phyloP scores from a whole-genome alignment of 1,139 yeast genomes.

The Torulaspora globosa region DNA sequence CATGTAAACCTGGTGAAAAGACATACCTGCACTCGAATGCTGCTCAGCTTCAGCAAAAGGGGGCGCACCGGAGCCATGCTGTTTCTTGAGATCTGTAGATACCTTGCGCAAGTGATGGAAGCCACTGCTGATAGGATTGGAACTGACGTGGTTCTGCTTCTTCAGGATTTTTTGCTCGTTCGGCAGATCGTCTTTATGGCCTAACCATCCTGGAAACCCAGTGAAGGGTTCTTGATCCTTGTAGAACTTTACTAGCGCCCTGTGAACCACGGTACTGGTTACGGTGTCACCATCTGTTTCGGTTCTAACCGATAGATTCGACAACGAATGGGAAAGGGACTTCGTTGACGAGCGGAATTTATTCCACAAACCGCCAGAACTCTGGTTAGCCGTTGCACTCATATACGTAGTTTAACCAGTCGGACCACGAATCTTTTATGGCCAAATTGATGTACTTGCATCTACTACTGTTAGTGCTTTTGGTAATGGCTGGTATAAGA shows the following conservation, averaged over 20 bases:
- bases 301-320: constrained; percentile 32
- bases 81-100: constrained; percentile 12
- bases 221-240: constrained; percentile 34
- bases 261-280: constrained; percentile 39
- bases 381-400: constrained; percentile 11
- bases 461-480: background rate
- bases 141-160: constrained; percentile 21
- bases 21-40: constrained; percentile 21
- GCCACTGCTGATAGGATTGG: constrained; percentile 12
- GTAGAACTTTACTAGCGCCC: constrained; percentile 39
- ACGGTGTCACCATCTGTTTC: constrained; percentile 41
- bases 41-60: constrained; percentile 11
- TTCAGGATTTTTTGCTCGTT: constrained; percentile 32
- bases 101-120: constrained; percentile 16
- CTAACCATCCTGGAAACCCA: constrained; percentile 43
- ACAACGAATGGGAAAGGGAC: constrained; percentile 31
- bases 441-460: background rate
- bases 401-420: background rate
- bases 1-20: constrained; percentile 26
- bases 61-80: constrained; percentile 9
- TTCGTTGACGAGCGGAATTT: constrained; percentile 35
- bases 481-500: background rate
- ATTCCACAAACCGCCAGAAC: constrained; percentile 31
- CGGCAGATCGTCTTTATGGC: constrained; percentile 37
- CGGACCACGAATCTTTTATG: background rate